phyloP scores from a whole-genome alignment of 139 green algal species.

The Chlamydomonas sp. region DNA sequence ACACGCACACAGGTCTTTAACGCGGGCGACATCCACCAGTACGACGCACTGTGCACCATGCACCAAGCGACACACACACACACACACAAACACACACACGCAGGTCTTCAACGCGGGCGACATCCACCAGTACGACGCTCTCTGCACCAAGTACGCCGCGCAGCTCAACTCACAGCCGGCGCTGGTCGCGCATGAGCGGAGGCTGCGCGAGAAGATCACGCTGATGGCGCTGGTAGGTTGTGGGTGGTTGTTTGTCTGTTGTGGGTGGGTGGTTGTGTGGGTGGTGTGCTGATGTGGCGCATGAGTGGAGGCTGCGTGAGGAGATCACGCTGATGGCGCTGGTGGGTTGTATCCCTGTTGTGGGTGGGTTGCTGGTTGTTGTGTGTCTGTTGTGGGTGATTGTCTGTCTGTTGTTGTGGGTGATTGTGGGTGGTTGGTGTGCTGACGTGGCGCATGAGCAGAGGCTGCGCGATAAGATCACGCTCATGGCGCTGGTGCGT shows the following conservation, averaged over 20 bases:
- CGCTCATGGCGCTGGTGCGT: too few species aligned
- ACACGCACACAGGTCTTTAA: too few species aligned
- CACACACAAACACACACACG: too few species aligned
- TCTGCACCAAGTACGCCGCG: slow-evolving; percentile 69
- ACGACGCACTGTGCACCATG: slow-evolving; percentile 83
- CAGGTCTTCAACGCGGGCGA: slow-evolving; percentile 81
- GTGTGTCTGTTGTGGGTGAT: too few species aligned
- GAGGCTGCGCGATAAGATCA: too few species aligned
- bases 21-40: slow-evolving; percentile 81
- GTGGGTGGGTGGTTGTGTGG: too few species aligned
- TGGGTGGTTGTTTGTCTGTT: not conserved
- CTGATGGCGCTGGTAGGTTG: slow-evolving; percentile 56
- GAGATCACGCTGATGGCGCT: slow-evolving; percentile 91
- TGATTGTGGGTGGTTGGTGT: too few species aligned
- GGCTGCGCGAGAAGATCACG: slow-evolving; percentile 76
- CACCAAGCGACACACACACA: too few species aligned
- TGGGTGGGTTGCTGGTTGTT: too few species aligned
- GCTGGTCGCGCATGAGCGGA: slow-evolving; percentile 80
- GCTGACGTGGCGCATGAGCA: too few species aligned
- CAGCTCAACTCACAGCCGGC: slow-evolving; percentile 86
- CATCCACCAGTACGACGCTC: slow-evolving; percentile 80
- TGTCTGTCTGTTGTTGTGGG: too few species aligned
- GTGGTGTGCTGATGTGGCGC: too few species aligned
- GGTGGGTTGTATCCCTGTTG: not conserved
- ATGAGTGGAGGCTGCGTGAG: slow-evolving; percentile 52